Conservation (phyloP, 441 rosid species). For the Bruguiera hainesii region DNA sequence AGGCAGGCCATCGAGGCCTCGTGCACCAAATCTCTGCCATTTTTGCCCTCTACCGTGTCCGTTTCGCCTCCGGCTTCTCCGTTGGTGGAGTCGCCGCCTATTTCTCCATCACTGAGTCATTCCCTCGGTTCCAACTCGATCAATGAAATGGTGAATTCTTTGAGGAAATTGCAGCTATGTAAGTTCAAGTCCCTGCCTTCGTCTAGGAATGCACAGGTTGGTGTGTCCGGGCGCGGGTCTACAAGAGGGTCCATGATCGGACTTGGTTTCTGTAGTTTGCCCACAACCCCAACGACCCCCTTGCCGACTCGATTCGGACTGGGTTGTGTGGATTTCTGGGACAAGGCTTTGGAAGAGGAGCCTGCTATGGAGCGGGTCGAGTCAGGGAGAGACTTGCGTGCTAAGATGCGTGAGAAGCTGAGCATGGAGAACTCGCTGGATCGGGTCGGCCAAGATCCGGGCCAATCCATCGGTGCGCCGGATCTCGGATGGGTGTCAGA, state of each 20-base stretch:
- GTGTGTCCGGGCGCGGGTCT: slow-evolving; percentile 45
- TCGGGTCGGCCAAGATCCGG: slow-evolving; percentile 26
- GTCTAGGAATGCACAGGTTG: slow-evolving; percentile 41
- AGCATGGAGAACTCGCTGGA: slow-evolving; percentile 55
- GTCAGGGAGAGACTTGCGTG: slow-evolving; percentile 65
- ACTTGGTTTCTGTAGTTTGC: slow-evolving; percentile 55
- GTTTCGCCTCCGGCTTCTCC: slow-evolving; percentile 61
- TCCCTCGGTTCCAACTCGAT: slow-evolving; percentile 54
- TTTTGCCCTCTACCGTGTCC: slow-evolving; percentile 48
- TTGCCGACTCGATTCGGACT: slow-evolving; percentile 37
- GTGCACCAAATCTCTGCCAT: slow-evolving; percentile 29
- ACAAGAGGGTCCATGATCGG: slow-evolving; percentile 48
- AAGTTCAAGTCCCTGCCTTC: slow-evolving; percentile 59
- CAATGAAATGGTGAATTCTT: slow-evolving; percentile 49
- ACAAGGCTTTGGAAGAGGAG: slow-evolving; percentile 46
- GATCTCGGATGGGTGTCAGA: slow-evolving; percentile 90
- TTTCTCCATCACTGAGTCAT: slow-evolving; percentile 45
- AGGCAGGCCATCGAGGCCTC: slow-evolving; percentile 21
- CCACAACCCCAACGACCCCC: slow-evolving; percentile 50
- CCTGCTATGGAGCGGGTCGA: slow-evolving; percentile 82
- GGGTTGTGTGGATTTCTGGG: slow-evolving; percentile 39
- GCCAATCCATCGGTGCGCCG: slow-evolving; percentile 31
- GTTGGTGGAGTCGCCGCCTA: slow-evolving; percentile 54
- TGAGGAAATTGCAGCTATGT: slow-evolving; percentile 60
- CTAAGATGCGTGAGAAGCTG: slow-evolving; percentile 57